Conservation (phyloP, 768 basidiomycete genomes). For the Tricholoma terreum region DNA sequence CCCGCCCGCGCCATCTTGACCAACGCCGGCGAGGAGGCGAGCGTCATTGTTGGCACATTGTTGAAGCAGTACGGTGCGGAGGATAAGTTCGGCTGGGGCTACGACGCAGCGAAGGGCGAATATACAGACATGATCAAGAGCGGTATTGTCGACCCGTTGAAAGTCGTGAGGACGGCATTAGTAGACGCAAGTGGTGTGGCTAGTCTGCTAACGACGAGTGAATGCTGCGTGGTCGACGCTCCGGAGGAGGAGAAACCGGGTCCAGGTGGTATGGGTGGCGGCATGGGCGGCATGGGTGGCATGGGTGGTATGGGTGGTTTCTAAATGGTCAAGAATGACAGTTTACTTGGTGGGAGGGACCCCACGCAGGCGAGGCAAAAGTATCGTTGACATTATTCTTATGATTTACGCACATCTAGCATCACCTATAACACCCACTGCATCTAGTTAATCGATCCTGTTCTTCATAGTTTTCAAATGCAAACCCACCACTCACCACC, state of each 20-base stretch:
- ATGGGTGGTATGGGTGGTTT: slow-evolving; percentile 42
- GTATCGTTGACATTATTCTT: slow-evolving; percentile 2
- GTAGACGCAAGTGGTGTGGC: slow-evolving; percentile 95
- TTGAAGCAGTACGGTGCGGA: slow-evolving; percentile 61
- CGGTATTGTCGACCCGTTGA: slow-evolving; percentile 94
- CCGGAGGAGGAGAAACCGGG: slow-evolving; percentile 70
- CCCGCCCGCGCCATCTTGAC: slow-evolving; percentile 86
- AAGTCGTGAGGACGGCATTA: slow-evolving; percentile 92
- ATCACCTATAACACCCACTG: slow-evolving; percentile 1
- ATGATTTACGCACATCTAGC: slow-evolving; percentile 1
- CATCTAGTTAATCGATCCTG: neutral
- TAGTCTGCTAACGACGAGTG: slow-evolving; percentile 87
- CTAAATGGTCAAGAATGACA: slow-evolving; percentile 9
- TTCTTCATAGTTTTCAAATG: slow-evolving; percentile 1
- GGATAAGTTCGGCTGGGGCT: slow-evolving; percentile 85
- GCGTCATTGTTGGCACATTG: slow-evolving; percentile 89
- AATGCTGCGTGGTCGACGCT: slow-evolving; percentile 89
- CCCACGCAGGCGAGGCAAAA: slow-evolving; percentile 1
- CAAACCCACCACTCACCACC: neutral
- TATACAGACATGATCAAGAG: slow-evolving; percentile 93
- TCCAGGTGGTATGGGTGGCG: slow-evolving; percentile 46
- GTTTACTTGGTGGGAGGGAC: neutral
- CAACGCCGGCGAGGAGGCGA: slow-evolving; percentile 93
- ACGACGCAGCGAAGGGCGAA: slow-evolving; percentile 89
- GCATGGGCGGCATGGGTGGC: slow-evolving; percentile 41